Conservation (phyloP, 768 basidiomycete species). For the Cystobasidium ongulense region DNA sequence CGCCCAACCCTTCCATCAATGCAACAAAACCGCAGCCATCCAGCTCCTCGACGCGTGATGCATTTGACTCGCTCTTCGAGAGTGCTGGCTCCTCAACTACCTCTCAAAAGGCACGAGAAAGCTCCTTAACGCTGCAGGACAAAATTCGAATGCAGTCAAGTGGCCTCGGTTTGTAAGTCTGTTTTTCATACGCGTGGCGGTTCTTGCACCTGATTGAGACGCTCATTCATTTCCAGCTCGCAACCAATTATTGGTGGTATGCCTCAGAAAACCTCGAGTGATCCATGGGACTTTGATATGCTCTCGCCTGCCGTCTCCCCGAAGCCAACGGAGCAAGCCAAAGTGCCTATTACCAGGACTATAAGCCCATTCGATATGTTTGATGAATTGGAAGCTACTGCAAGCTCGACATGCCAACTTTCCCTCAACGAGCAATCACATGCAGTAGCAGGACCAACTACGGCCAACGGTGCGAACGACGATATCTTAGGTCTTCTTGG, state of each 20-base stretch:
- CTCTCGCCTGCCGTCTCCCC: slow-evolving; percentile 24
- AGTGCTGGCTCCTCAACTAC: background rate
- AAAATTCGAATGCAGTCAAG: background rate
- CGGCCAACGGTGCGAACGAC: background rate
- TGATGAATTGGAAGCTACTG: slow-evolving; percentile 19
- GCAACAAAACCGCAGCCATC: background rate
- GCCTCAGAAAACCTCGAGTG: slow-evolving; percentile 9
- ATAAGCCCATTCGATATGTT: slow-evolving; percentile 1
- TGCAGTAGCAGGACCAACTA: background rate
- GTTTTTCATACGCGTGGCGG: background rate
- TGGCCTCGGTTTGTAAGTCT: slow-evolving; percentile 9
- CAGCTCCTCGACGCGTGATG: background rate
- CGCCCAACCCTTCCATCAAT: background rate
- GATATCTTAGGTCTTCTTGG: slow-evolving; percentile 26
- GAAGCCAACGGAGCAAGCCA: background rate
- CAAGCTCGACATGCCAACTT: background rate
- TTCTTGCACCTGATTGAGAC: background rate
- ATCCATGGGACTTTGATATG: slow-evolving; percentile 43
- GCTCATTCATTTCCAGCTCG: background rate
- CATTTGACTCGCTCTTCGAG: slow-evolving; percentile 24
- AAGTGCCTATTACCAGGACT: background rate
- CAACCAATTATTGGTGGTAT: background rate
- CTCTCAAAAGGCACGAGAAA: background rate
- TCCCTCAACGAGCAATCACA: background rate
- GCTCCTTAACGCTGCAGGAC: slow-evolving; percentile 21